Conservation (phyloP, 2,329 filamentous ascomycete species). For the Diaporthe humulicola region DNA sequence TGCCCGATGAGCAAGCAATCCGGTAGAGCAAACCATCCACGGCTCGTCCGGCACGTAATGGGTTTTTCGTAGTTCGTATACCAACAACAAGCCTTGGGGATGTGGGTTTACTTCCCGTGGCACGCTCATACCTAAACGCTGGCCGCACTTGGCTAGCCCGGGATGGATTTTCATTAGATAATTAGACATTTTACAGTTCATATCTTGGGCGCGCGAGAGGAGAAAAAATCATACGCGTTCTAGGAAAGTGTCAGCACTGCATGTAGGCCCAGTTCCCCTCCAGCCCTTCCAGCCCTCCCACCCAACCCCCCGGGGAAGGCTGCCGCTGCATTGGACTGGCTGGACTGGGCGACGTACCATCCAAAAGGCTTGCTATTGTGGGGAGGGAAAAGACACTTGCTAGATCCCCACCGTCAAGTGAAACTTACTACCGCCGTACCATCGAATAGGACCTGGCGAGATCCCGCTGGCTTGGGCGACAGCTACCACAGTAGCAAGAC, state of each 20-base stretch:
- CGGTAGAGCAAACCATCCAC: not conserved
- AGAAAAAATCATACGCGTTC: not conserved
- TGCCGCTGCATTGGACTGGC: conserved; percentile 24
- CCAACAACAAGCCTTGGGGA: conserved; percentile 11
- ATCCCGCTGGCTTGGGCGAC: conserved; percentile 5
- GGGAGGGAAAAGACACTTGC: not conserved
- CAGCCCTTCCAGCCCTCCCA: conserved; percentile 2
- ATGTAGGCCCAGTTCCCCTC: conserved; percentile 15
- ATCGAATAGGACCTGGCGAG: conserved; percentile 16
- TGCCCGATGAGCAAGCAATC: not conserved
- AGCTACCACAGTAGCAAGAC: not conserved
- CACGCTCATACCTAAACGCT: conserved; percentile 1
- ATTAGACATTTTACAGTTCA: conserved; percentile 29
- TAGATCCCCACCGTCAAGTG: conserved; percentile 22
- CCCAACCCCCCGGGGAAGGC: conserved; percentile 16
- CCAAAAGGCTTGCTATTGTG: not conserved
- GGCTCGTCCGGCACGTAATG: not conserved
- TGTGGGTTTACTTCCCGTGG: not conserved
- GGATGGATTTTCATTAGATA: conserved; percentile 26
- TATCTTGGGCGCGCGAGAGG: not conserved
- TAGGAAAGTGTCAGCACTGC: conserved; percentile 17
- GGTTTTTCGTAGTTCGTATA: not conserved
- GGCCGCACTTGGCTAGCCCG: conserved; percentile 18
- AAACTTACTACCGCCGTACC: conserved; percentile 30
- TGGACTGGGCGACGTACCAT: conserved; percentile 6